phyloP scores from a whole-genome alignment of 2,329 filamentous ascomycete species.

The Hypomyces perniciosus region DNA sequence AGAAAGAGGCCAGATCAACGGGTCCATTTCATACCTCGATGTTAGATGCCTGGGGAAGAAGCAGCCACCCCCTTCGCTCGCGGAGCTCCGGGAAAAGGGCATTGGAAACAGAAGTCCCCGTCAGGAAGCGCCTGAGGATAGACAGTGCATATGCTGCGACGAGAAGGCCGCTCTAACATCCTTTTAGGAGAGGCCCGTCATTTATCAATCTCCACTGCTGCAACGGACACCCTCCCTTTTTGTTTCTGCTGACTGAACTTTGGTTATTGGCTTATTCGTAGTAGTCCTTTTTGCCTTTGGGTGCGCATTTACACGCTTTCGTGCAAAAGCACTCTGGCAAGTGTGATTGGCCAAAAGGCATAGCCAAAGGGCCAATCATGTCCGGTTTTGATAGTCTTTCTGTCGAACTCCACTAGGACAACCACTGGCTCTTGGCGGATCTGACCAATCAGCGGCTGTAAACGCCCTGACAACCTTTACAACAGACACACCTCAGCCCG shows the following conservation, averaged over 20 bases:
- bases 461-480: constrained; percentile 17
- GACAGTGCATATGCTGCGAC: background rate
- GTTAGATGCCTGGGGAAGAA: background rate
- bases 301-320: constrained; percentile 6
- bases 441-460: constrained; percentile 27
- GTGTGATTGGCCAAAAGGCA: constrained; percentile 12
- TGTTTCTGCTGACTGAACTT: background rate
- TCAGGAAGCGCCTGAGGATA: constrained; percentile 3
- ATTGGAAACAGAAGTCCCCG: background rate
- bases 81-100: constrained; percentile 6
- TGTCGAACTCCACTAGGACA: constrained; percentile 19
- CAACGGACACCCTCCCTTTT: background rate
- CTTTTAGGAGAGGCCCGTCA: constrained; percentile 11
- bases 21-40: constrained; percentile 2
- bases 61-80: background rate
- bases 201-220: constrained; percentile 12
- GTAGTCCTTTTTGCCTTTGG: constrained; percentile 4
- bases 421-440: constrained; percentile 17
- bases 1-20: background rate
- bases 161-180: background rate
- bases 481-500: constrained; percentile 30
- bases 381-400: constrained; percentile 9
- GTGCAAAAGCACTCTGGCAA: background rate
- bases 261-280: background rate
- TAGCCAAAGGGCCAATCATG: constrained; percentile 17